Conservation (phyloP, 2,329 filamentous ascomycete species). For the Lizonia empirigonia region DNA sequence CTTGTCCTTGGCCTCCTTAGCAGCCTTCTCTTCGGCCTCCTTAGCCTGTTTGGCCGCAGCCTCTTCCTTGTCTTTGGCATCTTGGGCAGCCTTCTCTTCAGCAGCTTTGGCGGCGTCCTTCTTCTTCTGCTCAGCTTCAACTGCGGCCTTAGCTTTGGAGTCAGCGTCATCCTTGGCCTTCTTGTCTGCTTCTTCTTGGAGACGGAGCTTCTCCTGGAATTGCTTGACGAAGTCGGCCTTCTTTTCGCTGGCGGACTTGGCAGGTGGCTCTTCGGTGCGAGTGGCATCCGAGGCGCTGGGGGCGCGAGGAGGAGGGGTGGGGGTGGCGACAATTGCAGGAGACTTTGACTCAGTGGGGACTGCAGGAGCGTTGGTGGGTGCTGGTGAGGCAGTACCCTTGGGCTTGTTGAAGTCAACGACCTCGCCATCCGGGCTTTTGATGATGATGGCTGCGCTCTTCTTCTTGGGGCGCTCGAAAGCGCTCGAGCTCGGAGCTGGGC, state of each 20-base stretch:
- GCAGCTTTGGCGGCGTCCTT: constrained; percentile 48
- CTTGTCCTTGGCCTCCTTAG: constrained; percentile 39
- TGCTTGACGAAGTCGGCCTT: constrained; percentile 67
- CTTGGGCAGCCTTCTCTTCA: constrained; percentile 49
- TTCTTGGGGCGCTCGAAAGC: constrained; percentile 66
- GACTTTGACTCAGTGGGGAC: constrained; percentile 61
- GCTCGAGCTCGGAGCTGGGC: constrained; percentile 64
- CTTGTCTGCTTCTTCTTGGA: constrained; percentile 64
- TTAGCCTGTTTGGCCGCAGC: constrained; percentile 53
- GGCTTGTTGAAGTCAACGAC: constrained; percentile 66
- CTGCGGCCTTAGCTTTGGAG: constrained; percentile 50
- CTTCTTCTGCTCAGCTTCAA: constrained; percentile 60
- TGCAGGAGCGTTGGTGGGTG: constrained; percentile 45
- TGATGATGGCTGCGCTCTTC: constrained; percentile 77
- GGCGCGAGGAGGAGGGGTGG: constrained; percentile 70
- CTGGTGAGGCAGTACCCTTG: constrained; percentile 50
- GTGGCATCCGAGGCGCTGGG: constrained; percentile 66
- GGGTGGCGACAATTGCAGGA: constrained; percentile 72
- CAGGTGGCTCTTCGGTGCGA: constrained; percentile 68
- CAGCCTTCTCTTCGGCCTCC: constrained; percentile 28
- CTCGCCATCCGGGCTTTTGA: constrained; percentile 83
- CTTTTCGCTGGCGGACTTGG: constrained; percentile 78
- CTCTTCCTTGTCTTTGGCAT: constrained; percentile 54
- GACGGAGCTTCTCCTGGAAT: constrained; percentile 61
- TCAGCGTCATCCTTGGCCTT: constrained; percentile 54